Base-by-base conservation (phyloP, 768 basidiomycete genomes). In the Termitomyces sp. region DNA sequence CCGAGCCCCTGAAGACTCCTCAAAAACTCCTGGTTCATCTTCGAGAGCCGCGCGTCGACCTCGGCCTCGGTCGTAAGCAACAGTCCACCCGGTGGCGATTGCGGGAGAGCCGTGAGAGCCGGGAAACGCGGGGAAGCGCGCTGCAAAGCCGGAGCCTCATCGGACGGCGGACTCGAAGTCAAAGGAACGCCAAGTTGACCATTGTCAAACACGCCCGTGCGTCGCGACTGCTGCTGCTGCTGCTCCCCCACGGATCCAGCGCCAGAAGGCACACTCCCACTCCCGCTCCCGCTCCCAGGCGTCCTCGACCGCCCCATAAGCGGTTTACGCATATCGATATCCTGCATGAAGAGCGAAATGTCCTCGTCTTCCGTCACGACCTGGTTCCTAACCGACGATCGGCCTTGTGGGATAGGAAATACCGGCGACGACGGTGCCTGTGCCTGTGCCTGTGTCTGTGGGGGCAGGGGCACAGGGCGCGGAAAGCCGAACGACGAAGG, bases 291-390 rank as follows among this genome's bases (percentile, higher is more conserved):
- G 11, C 30, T 18, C 3, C 16, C 30, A n/a, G 31, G 36, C 24
- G 12, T 36, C 58, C 69, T 74, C 55, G 59, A 65, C 31, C 77
- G 69, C 33, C 81, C 78, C 13, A 75, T 75, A 54, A 92, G 74
- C 3, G 89, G 89, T 65, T 84, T 86, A 27, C 87, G 78, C 27
- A 81, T 74, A 64, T 89, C 89, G 52, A 90, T 89, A 49, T 91
- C 87, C 66, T 87, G 85, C 44, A 92, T 86, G 64, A 91, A 92
- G 13, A 80, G 75, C 5, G 89, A 89, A 31, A 92, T 84, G 53
- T 91, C 90, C 63, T 90, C 89, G 63, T 91, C 87, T 61, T 91
- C 87, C 6, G 82, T 81, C 47, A 75, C 73, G 1, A 74, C 71
- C 54, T 77, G 47, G 1, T 33, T 55, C 0, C 37, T n/a, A 2